A percentile compares a stretch with the other conserved stretches of the same genome.
phyloP scores from a whole-genome alignment of 306 rosid genomes.

The Dryas octopetala region DNA sequence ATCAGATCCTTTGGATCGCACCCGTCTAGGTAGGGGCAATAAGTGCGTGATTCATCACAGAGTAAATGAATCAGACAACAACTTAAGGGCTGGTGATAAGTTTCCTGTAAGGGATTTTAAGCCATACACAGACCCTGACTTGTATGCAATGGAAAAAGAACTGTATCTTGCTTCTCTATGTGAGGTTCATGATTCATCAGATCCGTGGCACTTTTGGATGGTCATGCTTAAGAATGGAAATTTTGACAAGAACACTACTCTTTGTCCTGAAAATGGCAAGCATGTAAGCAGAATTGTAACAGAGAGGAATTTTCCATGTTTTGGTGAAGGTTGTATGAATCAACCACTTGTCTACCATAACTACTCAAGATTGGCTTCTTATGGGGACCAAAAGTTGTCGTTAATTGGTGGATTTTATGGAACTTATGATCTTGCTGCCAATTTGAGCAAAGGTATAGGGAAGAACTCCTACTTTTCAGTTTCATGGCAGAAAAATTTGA shows the following conservation, averaged over 20 bases:
- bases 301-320: constrained; percentile 48
- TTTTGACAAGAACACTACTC: constrained; percentile 50
- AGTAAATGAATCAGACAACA: constrained; percentile 43
- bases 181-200: constrained; percentile 30
- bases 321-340: constrained; percentile 66
- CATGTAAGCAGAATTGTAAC: constrained; percentile 34
- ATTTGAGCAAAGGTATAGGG: constrained; percentile 31
- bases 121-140: constrained; percentile 39
- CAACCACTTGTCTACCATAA: constrained; percentile 55
- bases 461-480: constrained; percentile 49
- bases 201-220: constrained; percentile 66
- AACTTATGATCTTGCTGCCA: constrained; percentile 57
- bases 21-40: neutral
- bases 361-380: constrained; percentile 36
- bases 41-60: constrained; percentile 33
- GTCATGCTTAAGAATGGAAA: constrained; percentile 61
- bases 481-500: constrained; percentile 47
- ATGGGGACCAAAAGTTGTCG: constrained; percentile 4
- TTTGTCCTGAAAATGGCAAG: constrained; percentile 56
- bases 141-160: constrained; percentile 52
- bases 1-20: constrained; percentile 14
- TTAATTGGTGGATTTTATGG: constrained; percentile 53
- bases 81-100: constrained; percentile 36
- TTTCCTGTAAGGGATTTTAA: constrained; percentile 34
- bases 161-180: constrained; percentile 48